Conservation (phyloP, 1,284 basidiomycete species). For the Trametes pubescens region DNA sequence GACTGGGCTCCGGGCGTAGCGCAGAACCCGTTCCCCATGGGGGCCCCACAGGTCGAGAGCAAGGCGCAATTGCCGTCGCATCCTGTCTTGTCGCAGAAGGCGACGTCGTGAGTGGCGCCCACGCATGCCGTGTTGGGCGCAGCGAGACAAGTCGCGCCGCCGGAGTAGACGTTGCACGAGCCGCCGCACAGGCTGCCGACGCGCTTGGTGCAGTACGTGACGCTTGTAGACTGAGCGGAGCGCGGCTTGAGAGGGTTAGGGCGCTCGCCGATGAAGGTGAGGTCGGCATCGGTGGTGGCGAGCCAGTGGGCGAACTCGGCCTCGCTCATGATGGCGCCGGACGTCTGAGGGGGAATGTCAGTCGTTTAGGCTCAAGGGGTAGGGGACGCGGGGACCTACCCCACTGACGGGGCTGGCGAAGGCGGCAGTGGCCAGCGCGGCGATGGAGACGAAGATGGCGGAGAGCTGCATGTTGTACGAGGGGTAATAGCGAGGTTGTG, state of each 20-base stretch:
- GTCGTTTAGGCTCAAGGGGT: too few species aligned
- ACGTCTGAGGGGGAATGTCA: neutral
- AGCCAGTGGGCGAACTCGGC: constrained; percentile 8
- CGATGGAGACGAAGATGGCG: constrained; percentile 8
- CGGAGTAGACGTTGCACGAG: constrained; percentile 11
- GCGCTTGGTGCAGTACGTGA: constrained; percentile 13
- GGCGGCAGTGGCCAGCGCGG: neutral
- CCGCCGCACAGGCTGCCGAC: constrained; percentile 9
- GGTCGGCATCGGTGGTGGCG: constrained; percentile 17
- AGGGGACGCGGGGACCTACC: neutral
- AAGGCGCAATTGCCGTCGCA: constrained; percentile 4
- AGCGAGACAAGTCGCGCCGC: constrained; percentile 10
- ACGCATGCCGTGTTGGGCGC: constrained; percentile 6
- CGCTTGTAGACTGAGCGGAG: neutral
- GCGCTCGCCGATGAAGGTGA: constrained; percentile 16
- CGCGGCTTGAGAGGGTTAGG: constrained; percentile 12
- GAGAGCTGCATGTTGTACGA: constrained; percentile 4
- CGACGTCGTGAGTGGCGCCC: neutral
- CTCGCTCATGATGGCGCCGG: constrained; percentile 1
- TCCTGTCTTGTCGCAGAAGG: constrained; percentile 5
- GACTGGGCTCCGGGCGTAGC: neutral
- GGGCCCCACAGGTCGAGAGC: neutral
- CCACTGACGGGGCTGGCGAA: constrained; percentile 1
- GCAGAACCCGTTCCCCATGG: constrained; percentile 6
- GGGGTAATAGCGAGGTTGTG: neutral